Base-by-base conservation (phyloP, 1,284 basidiomycete species). In the Ceratobasidium theobromae region DNA sequence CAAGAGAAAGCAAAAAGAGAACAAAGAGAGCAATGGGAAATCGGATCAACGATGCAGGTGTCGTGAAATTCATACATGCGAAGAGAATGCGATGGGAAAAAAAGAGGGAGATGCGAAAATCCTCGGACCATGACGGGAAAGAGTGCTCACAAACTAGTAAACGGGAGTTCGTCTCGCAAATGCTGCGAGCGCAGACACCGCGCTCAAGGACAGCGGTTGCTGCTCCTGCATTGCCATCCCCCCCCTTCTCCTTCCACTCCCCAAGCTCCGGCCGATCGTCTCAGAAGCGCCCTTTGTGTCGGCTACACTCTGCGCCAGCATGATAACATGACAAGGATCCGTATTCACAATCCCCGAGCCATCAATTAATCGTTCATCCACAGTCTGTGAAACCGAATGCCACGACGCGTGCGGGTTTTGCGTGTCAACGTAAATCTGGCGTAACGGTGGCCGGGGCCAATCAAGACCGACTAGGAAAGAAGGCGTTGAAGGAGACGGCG, bases 401-500 rank as follows among this genome's bases (percentile, higher is more conserved):
- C 57, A 60, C 11, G 57, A 60, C 30, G 57, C 28, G 11, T 40
- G 32, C n/a, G 57, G 57, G 1, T 49, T 40, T 8, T 33, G 30
- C n/a, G 57, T 38, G 33, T 60, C 57, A 25, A 60, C 25, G 28
- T 60, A 60, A 16, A 60, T 32, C 46, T 49, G 57, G 21, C 57
- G 45, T 25, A 60, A 35, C 16, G 57, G 57, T 16, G 57, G 57
- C 3, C 57, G 57, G n/a, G 57, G 57, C 57, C 57, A 60, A 8
- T 30, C 46, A 9, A 60, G 32, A 38, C 57, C 57, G 21, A 38
- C 21, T 3, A 60, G 27, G 30, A 60, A 60, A 30, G 57, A 60
- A 9, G 57, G 54, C 3, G 54, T 45, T n/a, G 40, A 33, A 11
- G 54, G 57, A 30, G 57, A 49, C 14, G 30, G 43, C 6, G 57